Percentiles rank a stretch among this genome's conserved stretches.
These are phyloP conservation scores for Salix arbutifolia DNA, from an alignment of 345 rosid genomes.

Conservation along the genomic window DNA sequence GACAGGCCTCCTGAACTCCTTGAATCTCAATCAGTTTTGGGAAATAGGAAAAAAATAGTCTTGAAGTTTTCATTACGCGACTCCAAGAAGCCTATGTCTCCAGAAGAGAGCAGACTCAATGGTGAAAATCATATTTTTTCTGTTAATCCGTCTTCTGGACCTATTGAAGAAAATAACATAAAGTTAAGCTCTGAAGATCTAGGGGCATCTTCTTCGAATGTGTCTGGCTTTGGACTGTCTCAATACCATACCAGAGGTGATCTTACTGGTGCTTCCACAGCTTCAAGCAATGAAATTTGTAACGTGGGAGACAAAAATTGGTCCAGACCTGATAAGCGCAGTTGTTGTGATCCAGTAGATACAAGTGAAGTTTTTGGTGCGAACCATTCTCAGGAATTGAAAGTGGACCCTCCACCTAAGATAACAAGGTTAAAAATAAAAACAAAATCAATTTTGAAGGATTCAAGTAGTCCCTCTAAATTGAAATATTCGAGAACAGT, in stretches of 20 bases:
- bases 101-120: slow-evolving; percentile 30
- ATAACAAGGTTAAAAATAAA: slow-evolving; percentile 51
- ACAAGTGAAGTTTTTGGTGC: slow-evolving; percentile 23
- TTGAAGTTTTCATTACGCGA: slow-evolving; percentile 43
- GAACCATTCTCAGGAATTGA: slow-evolving; percentile 34
- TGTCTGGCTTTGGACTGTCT: not conserved
- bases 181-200: slow-evolving; percentile 3
- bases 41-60: slow-evolving; percentile 18
- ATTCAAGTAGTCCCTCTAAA: slow-evolving; percentile 34
- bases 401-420: slow-evolving; percentile 42
- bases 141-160: not conserved
- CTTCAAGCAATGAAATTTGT: slow-evolving; percentile 3
- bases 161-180: slow-evolving; percentile 2
- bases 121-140: not conserved
- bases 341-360: slow-evolving; percentile 2
- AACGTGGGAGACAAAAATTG: slow-evolving; percentile 7
- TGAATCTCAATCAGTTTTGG: slow-evolving; percentile 17
- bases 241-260: slow-evolving; percentile 27
- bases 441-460: slow-evolving; percentile 36
- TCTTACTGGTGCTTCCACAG: slow-evolving; percentile 17
- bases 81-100: slow-evolving; percentile 46
- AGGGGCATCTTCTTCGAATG: slow-evolving; percentile 9
- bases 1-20: not conserved
- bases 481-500: slow-evolving; percentile 30
- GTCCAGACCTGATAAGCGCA: slow-evolving; percentile 15